A percentile compares a stretch with the other conserved stretches of the same genome.
phyloP scores from a whole-genome alignment of 2,329 filamentous ascomycete species.

The Pseudocercospora vitis region DNA sequence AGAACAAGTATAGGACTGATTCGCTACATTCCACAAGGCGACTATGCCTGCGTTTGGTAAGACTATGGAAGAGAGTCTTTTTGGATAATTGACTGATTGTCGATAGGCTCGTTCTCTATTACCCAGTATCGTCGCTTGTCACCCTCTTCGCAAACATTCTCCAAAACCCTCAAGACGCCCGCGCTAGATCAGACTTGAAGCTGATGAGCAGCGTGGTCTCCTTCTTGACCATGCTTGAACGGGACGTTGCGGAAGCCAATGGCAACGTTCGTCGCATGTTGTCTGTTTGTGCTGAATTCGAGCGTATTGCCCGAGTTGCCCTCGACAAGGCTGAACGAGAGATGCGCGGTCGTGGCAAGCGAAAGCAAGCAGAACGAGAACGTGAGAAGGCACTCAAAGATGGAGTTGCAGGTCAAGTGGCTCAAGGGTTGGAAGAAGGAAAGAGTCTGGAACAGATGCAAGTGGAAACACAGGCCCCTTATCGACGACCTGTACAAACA shows the following conservation, averaged over 20 bases:
- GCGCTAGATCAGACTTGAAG: slow-evolving; percentile 83
- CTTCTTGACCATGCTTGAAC: slow-evolving; percentile 84
- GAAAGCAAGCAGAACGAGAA: slow-evolving; percentile 67
- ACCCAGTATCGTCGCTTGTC: slow-evolving; percentile 90
- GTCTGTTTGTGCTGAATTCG: slow-evolving; percentile 91
- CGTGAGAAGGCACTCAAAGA: slow-evolving; percentile 36
- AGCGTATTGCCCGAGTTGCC: slow-evolving; percentile 85
- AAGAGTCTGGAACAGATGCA: slow-evolving; percentile 40
- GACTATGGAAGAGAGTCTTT: slow-evolving; percentile 32
- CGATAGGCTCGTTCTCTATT: slow-evolving; percentile 84
- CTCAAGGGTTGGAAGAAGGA: slow-evolving; percentile 35
- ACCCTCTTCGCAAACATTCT: slow-evolving; percentile 95
- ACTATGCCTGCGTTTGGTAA: slow-evolving; percentile 93
- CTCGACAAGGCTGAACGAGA: slow-evolving; percentile 91
- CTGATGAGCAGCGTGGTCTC: slow-evolving; percentile 91
- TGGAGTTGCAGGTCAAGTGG: slow-evolving; percentile 26
- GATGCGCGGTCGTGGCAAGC: slow-evolving; percentile 74
- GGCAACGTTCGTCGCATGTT: slow-evolving; percentile 93
- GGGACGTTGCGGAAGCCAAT: slow-evolving; percentile 61
- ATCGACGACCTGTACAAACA: slow-evolving; percentile 37
- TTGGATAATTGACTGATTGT: background rate
- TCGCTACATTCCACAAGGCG: slow-evolving; percentile 93
- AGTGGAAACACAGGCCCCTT: slow-evolving; percentile 38
- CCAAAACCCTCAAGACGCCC: slow-evolving; percentile 87
- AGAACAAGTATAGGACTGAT: slow-evolving; percentile 89